Evolutionary conservation across 2,329 filamentous ascomycete genomes (phyloP).

Genomic region (Tolypocladium ovalisporum): DNA sequence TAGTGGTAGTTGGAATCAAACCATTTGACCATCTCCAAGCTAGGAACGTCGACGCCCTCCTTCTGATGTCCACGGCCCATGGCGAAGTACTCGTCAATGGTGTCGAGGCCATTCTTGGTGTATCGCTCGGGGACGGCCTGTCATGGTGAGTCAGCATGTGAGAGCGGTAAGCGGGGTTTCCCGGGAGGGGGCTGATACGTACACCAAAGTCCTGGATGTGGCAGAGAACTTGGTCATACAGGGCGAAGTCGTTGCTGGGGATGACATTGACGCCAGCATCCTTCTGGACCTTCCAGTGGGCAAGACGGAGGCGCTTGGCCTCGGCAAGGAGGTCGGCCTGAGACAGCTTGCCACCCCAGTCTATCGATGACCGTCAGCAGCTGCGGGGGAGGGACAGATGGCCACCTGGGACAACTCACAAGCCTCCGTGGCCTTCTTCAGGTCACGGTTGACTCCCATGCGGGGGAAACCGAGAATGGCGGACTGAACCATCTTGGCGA

Average conservation of each 20-base stretch:
- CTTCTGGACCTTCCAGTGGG: conserved; percentile 99
- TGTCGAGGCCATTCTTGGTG: conserved; percentile 75
- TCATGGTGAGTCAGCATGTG: conserved; percentile 3
- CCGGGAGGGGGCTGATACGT: conserved; percentile 26
- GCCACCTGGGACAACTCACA: conserved; percentile 39
- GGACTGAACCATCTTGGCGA: conserved; percentile 50
- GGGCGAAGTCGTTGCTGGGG: conserved; percentile 98
- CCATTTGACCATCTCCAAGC: conserved; percentile 99
- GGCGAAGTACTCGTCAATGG: conserved; percentile 96
- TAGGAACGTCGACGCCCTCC: conserved; percentile 83
- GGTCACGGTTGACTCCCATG: conserved; percentile 96
- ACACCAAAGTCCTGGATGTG: conserved; percentile 98
- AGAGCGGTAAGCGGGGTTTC: not conserved
- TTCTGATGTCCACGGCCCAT: conserved; percentile 99
- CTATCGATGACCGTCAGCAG: conserved; percentile 19
- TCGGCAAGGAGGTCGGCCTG: conserved; percentile 83
- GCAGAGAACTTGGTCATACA: conserved; percentile 95
- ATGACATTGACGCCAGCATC: conserved; percentile 95
- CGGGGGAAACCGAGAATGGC: conserved; percentile 96
- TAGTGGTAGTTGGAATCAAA: conserved; percentile 99
- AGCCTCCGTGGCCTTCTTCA: conserved; percentile 99
- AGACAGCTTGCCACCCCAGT: conserved; percentile 90
- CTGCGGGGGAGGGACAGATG: conserved; percentile 2
- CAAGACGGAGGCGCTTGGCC: conserved; percentile 92
- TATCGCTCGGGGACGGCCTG: conserved; percentile 89